Evolutionary conservation across 768 basidiomycete genomes (phyloP), one percentile per base, ranked within the genome.

Genomic region (Cytidiella melzeri): DNA sequence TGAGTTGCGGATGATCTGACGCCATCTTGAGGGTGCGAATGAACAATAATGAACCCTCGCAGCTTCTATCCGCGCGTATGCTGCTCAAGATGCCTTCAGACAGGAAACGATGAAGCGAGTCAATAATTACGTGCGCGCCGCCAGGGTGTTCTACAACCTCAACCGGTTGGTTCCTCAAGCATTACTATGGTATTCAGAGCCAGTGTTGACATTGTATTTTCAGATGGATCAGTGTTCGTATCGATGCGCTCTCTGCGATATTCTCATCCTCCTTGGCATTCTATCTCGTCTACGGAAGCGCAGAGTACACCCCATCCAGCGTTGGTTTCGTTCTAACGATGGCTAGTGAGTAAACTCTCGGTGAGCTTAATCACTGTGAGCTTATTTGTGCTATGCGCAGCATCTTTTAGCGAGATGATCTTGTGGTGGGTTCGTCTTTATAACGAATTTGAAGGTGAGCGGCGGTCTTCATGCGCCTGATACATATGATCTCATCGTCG

Each of bases 61-160:
- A 66, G 69, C 67, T 2, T 64, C 82, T 6, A 80, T 88, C 48
- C 73, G 84, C 20, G 85, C 85, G 0, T 88, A 81, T 59, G 77
- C 78, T 3, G 80, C 77, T 5, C 73, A 84, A 64, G 62, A 67
- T 23, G 49, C 63, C 2, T 82, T 73, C 67, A 73, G 61, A 53
- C 47, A 51, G 34, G 69, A 76, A 52, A 73, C 75, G 5, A 60
- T 75, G 39, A 64, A 67, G 34, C 71, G 78, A 6, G 79, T 84
- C 39, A 77, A 87, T 59, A 67, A 69, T 19, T 83, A 76, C 49
- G 68, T 69, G 11, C 67, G 73, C 39, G 61, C 74, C 5, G 65
- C 73, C 5, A 59, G 75, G 18, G 69, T 70, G 1, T 77, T 76
- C 58, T 79, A 78, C 49, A 76, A 76, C 56, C 26, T 59, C 19